Evolutionary conservation across 176 grass and related monocot genomes (phyloP).

Genomic region (Panicum miliaceum): DNA sequence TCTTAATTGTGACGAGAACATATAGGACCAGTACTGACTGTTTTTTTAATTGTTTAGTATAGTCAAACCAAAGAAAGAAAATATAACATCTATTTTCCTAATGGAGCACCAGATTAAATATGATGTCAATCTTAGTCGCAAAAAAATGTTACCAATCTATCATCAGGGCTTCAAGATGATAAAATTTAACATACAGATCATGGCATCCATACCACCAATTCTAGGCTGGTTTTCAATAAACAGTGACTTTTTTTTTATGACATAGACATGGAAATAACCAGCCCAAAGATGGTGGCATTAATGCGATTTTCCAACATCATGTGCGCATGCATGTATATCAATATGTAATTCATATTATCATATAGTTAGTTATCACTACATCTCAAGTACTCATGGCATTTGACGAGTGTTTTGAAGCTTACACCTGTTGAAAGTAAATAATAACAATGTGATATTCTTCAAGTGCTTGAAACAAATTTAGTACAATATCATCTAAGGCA

Average conservation of each 20-base stretch:
- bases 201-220: background rate
- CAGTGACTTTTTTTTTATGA: no score
- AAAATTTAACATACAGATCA: background rate
- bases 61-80: background rate
- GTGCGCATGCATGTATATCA: background rate
- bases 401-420: background rate
- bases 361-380: background rate
- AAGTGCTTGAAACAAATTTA: background rate
- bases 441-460: background rate
- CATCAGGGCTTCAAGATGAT: background rate
- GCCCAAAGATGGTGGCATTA: no score
- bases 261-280: no score
- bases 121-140: no score
- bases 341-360: background rate
- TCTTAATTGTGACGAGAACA: background rate
- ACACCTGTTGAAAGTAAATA: background rate
- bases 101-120: slow-evolving; percentile 15
- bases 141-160: background rate
- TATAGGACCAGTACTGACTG: background rate
- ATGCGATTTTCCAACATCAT: background rate
- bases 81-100: background rate
- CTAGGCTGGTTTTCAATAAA: background rate
- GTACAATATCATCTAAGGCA: background rate
- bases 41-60: background rate
- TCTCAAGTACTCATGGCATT: background rate